Base-by-base conservation (phyloP, 164 flowering plant species). In the Stephania japonica region DNA sequence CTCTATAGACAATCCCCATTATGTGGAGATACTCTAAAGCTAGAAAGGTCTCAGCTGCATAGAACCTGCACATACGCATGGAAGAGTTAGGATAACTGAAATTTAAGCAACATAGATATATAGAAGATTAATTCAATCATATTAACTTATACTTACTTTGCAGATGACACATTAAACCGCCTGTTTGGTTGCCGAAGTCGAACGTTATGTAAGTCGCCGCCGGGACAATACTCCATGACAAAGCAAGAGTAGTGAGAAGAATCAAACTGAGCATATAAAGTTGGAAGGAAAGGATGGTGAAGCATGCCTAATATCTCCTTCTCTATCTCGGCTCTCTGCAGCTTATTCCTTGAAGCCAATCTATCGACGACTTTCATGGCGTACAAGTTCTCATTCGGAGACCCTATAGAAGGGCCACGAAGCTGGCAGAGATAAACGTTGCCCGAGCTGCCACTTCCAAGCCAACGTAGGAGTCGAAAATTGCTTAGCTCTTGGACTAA, bases 221-320 rank as follows among this genome's bases (percentile, higher is more conserved):
- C 93, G n/a, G 95, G 92, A 66, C 98, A 93, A 64, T 81, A 93
- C 89, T 93, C 98, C 93, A 88, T 91, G 68, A 93, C 90, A 67
- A 91, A 70, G 69, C 94, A 92, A 38, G 98, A 92, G 81, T 89
- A 92, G 50, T 87, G 94, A 9, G 94, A 87, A 65, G 91, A 91
- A 6, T 88, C 90, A 73, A 92, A 92, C 63, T 86, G 84, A 0
- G 96, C 87, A 32, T 92, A 93, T 2, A 93, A 77, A 32, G n/a
- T n/a, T n/a, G n/a, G n/a, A n/a, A n/a, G n/a, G n/a, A n/a, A n/a
- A n/a, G n/a, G n/a, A n/a, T n/a, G 98, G 90, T 0, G 98, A 97
- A 65, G 90, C 88, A 87, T 84, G 21, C 81, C 78, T 73, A 93
- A 53, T 50, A 93, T 71, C n/a, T 87, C 92, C 81, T 83, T 91